phyloP scores from a whole-genome alignment of 73 alveolate genomes.

The Paramecium octaurelia region DNA sequence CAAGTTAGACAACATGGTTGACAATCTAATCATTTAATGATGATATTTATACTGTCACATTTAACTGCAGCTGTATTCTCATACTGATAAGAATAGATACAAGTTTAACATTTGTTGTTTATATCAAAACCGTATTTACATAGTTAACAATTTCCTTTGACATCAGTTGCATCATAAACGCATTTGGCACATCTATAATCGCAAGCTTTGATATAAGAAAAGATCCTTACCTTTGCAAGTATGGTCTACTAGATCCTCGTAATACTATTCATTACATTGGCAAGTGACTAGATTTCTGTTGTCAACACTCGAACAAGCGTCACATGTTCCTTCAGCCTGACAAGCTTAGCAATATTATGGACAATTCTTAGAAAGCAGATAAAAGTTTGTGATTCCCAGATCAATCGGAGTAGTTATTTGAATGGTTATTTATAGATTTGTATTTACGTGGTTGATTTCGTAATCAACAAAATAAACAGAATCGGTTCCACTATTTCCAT shows the following conservation, averaged over 20 bases:
- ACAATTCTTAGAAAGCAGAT: not conserved
- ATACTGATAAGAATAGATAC: not conserved
- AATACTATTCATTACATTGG: not conserved
- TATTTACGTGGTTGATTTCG: not conserved
- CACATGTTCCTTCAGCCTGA: not conserved
- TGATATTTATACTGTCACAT: not conserved
- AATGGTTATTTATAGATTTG: not conserved
- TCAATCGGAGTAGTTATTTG: not conserved
- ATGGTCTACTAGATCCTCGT: not conserved
- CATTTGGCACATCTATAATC: conserved; percentile 26
- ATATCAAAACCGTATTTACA: not conserved
- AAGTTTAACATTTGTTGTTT: not conserved
- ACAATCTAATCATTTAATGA: not conserved
- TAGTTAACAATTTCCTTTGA: not conserved
- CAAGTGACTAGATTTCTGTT: not conserved
- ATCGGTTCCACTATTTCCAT: not conserved
- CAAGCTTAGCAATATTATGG: not conserved
- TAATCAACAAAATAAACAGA: not conserved
- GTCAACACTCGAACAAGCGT: not conserved
- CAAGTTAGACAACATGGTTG: not conserved
- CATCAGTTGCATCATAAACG: not conserved
- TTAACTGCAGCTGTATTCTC: not conserved
- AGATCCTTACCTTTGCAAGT: not conserved
- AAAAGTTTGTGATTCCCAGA: not conserved
- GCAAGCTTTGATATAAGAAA: not conserved